phyloP scores from a whole-genome alignment of 768 basidiomycete species.

The Gelatoporia subvermispora region DNA sequence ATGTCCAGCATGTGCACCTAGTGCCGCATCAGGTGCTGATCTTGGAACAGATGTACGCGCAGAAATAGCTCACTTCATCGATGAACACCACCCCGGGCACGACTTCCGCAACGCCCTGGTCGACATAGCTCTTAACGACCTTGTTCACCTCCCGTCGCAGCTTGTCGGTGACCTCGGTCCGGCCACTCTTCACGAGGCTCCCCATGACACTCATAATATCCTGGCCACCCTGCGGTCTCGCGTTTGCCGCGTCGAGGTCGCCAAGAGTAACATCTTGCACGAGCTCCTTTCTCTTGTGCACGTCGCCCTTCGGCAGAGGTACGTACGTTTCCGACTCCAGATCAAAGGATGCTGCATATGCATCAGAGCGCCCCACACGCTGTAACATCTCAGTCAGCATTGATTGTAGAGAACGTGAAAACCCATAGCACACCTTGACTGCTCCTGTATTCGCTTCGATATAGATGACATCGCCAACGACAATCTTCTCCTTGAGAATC shows the following conservation, averaged over 20 bases:
- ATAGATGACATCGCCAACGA: conserved; percentile 95
- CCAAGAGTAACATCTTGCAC: conserved; percentile 94
- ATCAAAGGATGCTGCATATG: conserved; percentile 96
- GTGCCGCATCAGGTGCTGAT: not conserved
- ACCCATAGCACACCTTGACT: conserved; percentile 61
- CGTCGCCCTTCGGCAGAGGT: conserved; percentile 93
- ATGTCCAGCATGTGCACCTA: conserved; percentile 99
- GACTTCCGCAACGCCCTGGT: conserved; percentile 96
- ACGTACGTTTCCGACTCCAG: conserved; percentile 98
- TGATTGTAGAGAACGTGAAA: not conserved
- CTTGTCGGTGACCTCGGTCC: conserved; percentile 98
- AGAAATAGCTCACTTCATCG: conserved; percentile 69
- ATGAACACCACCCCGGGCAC: conserved; percentile 98
- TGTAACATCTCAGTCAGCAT: no score
- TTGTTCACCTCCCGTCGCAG: conserved; percentile 94
- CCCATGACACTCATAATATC: conserved; percentile 99
- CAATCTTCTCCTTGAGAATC: conserved; percentile 94
- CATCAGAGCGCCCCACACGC: conserved; percentile 95
- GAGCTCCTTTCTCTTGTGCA: conserved; percentile 93
- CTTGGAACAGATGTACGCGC: not conserved
- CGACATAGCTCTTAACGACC: conserved; percentile 94
- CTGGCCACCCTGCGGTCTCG: conserved; percentile 92
- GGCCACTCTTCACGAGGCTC: conserved; percentile 81
- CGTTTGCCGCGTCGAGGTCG: conserved; percentile 95
- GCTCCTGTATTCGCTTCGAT: conserved; percentile 92